Evolutionary conservation across 495 filamentous ascomycete genomes (phyloP), one percentile per base, ranked within the genome.

Genomic region (Hyaloscypha finlandica): DNA sequence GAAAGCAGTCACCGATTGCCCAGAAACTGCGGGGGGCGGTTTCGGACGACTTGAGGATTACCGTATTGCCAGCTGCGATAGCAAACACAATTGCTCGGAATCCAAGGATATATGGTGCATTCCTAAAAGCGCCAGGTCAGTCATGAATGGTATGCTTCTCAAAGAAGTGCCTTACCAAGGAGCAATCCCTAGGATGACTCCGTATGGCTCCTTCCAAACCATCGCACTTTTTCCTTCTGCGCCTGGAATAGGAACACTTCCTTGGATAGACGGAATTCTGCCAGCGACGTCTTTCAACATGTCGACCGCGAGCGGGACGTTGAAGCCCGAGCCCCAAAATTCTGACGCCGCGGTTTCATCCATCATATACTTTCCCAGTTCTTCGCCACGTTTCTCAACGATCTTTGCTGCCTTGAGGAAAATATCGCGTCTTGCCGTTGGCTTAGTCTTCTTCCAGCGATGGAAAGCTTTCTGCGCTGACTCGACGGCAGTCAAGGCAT

Each of bases 131-230:
- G 14, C 8, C 11, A 11, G 42, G 42, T 48, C n/a, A 48, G 42
- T 12, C n/a, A 48, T 12, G n/a, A 48, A 48, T 1, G 1, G n/a
- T 48, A 2, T 25, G 25, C 25, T n/a, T 2, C 42, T 12, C 42
- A 48, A 48, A 12, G 42, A 48, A 48, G 42, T 48, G 42, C 11
- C 51, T 53, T 9, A 65, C 63, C 63, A 96, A 51, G 93, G 92
- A 30, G 90, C 92, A 76, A 95, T 92, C 29, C 85, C 87, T 19
- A 96, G 78, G 2, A 93, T 78, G 29, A 95, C 92, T 22, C 93
- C 93, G 68, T 86, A 92, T 6, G 93, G 93, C 75, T 96, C 89
- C 71, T 89, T 90, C 56, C 87, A 78, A 20, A 96, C 78, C 72
- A 96, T 81, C 0, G 90, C 89, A n/a, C 82, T 81, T 48, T 79